Percentiles rank a stretch among this genome's conserved stretches.
phyloP scores from a whole-genome alignment of 208 protist genomes.

The Wallacemonas sp. region DNA sequence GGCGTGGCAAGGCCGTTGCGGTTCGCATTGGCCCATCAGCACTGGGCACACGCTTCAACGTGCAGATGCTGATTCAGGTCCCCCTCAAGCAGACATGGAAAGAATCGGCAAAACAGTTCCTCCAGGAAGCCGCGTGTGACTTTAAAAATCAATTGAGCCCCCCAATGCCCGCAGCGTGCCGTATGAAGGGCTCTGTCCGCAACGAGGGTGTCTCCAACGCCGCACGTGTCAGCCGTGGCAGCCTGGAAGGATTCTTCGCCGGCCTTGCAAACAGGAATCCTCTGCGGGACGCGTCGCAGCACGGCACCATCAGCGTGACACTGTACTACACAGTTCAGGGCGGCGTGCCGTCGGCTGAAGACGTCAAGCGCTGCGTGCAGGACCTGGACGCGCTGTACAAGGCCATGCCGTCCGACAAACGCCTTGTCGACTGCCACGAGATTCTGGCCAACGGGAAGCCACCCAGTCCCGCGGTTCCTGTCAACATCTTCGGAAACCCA shows the following conservation, averaged over 20 bases:
- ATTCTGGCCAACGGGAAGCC: neutral
- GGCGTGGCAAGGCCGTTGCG: neutral
- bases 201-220: neutral
- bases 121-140: no score
- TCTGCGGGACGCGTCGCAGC: neutral
- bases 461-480: neutral
- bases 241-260: neutral
- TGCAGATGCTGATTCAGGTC: conserved; percentile 5
- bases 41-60: neutral
- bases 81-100: neutral
- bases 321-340: neutral
- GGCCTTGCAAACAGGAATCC: neutral
- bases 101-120: no score
- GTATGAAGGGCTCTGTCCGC: no score
- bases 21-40: neutral
- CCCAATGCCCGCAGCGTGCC: no score
- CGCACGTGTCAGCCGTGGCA: neutral
- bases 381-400: conserved; percentile 2
- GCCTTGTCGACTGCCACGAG: neutral
- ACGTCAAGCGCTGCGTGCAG: neutral
- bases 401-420: conserved; percentile 3
- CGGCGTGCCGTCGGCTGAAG: neutral
- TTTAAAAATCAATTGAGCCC: no score
- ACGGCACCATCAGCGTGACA: neutral
- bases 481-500: neutral